Evolutionary conservation across 495 filamentous ascomycete genomes (phyloP).

Genomic region (Aspergillus leporis): DNA sequence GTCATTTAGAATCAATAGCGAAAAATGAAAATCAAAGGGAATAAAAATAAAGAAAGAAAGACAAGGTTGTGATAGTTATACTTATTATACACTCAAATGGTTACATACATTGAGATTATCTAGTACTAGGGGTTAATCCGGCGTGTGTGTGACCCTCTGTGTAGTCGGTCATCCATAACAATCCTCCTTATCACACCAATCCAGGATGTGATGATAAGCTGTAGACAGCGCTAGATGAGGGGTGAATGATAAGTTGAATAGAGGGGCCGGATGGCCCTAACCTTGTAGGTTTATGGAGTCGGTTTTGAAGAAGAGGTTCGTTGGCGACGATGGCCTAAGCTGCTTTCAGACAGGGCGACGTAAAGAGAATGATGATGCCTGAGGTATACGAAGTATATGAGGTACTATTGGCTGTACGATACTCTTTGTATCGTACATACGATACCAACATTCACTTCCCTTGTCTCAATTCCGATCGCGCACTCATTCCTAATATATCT

Average conservation of each 20-base stretch:
- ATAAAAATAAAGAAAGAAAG: not conserved
- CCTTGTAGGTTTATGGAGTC: not conserved
- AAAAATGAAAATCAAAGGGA: not conserved
- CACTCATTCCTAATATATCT: conserved; percentile 12
- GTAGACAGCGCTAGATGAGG: conserved; percentile 7
- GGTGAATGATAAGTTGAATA: conserved; percentile 12
- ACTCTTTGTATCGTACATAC: conserved; percentile 1
- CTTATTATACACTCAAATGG: not conserved
- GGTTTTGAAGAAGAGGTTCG: not conserved
- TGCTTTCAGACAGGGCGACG: conserved; percentile 2
- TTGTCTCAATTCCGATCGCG: conserved; percentile 14
- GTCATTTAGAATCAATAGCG: not conserved
- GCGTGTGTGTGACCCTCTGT: not conserved
- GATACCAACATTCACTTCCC: not conserved
- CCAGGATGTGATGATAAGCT: not conserved
- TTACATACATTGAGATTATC: not conserved
- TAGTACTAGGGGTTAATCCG: not conserved
- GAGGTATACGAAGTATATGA: not conserved
- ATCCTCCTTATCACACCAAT: not conserved
- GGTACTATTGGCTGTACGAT: not conserved
- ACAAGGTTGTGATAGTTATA: not conserved
- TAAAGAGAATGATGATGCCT: not conserved
- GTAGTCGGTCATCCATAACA: not conserved
- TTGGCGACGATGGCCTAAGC: not conserved
- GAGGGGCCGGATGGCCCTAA: conserved; percentile 6